phyloP scores from a whole-genome alignment of 106 monocot genomes.

The Acorus calamus region DNA sequence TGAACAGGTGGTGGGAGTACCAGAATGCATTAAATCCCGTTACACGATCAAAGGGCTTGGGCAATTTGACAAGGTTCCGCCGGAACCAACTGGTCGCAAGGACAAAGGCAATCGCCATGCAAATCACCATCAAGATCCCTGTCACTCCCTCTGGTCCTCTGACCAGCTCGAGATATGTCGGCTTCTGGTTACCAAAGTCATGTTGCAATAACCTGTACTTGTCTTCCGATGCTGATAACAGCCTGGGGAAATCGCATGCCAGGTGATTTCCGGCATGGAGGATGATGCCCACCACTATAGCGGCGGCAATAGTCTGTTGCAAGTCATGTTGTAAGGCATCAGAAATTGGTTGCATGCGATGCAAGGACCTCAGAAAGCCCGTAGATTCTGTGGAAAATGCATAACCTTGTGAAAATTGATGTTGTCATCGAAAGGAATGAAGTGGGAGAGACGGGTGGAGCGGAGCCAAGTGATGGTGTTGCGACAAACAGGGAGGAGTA shows the following conservation, averaged over 20 bases:
- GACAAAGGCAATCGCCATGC: slow-evolving; percentile 68
- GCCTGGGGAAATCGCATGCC: slow-evolving; percentile 69
- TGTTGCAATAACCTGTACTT: slow-evolving; percentile 19
- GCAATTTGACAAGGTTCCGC: slow-evolving; percentile 66
- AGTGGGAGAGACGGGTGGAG: slow-evolving; percentile 33
- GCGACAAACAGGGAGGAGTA: slow-evolving; percentile 80
- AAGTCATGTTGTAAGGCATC: not conserved
- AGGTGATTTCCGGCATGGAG: slow-evolving; percentile 86
- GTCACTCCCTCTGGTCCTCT: slow-evolving; percentile 64
- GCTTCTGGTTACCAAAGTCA: slow-evolving; percentile 60
- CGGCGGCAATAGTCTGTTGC: slow-evolving; percentile 68
- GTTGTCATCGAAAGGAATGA: slow-evolving; percentile 75
- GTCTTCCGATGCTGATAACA: slow-evolving; percentile 22
- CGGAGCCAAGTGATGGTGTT: slow-evolving; percentile 89
- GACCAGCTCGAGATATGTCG: slow-evolving; percentile 37
- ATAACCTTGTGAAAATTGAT: slow-evolving; percentile 96
- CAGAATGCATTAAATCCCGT: slow-evolving; percentile 96
- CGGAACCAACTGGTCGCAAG: slow-evolving; percentile 84
- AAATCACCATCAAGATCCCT: slow-evolving; percentile 61
- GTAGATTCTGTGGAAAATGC: not conserved
- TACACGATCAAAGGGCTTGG: slow-evolving; percentile 54
- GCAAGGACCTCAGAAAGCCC: not conserved
- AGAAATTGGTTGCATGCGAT: not conserved
- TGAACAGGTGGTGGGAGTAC: slow-evolving; percentile 88
- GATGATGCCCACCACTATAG: slow-evolving; percentile 77